Percentiles rank a stretch among this genome's conserved stretches.
Conservation (phyloP, 2,329 filamentous ascomycete species). For the Blastomyces parvus region DNA sequence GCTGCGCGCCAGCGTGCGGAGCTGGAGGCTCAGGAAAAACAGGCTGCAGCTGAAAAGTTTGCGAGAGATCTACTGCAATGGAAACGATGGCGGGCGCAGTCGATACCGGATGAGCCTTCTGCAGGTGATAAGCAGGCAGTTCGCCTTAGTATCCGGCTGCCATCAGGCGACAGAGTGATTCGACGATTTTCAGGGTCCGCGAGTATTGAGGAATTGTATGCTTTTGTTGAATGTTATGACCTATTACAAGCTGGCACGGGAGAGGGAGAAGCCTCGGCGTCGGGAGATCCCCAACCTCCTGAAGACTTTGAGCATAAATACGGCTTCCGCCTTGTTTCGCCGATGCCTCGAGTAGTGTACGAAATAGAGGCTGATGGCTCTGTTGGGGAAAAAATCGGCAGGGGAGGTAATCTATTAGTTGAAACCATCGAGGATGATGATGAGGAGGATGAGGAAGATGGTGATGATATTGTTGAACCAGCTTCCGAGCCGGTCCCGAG, state of each 20-base stretch:
- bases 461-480: slow-evolving; percentile 42
- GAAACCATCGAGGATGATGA: slow-evolving; percentile 54
- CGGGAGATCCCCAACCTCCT: slow-evolving; percentile 36
- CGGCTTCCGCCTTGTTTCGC: slow-evolving; percentile 72
- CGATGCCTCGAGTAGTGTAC: slow-evolving; percentile 75
- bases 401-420: slow-evolving; percentile 81
- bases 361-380: slow-evolving; percentile 57
- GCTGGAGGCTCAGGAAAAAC: slow-evolving; percentile 55
- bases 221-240: slow-evolving; percentile 88
- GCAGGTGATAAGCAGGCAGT: slow-evolving; percentile 58
- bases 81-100: slow-evolving; percentile 66
- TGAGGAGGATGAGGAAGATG: slow-evolving; percentile 40
- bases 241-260: slow-evolving; percentile 41
- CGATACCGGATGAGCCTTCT: slow-evolving; percentile 58
- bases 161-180: slow-evolving; percentile 63
- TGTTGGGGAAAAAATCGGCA: slow-evolving; percentile 64
- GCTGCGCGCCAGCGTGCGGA: slow-evolving; percentile 52
- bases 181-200: slow-evolving; percentile 64
- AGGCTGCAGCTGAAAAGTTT: slow-evolving; percentile 50
- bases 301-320: slow-evolving; percentile 69
- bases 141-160: slow-evolving; percentile 55
- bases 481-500: slow-evolving; percentile 25
- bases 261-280: slow-evolving; percentile 11
- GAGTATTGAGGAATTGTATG: slow-evolving; percentile 79
- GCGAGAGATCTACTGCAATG: slow-evolving; percentile 56